phyloP scores from a whole-genome alignment of 1,284 basidiomycete species.

The Sphaerobolus stellatus region DNA sequence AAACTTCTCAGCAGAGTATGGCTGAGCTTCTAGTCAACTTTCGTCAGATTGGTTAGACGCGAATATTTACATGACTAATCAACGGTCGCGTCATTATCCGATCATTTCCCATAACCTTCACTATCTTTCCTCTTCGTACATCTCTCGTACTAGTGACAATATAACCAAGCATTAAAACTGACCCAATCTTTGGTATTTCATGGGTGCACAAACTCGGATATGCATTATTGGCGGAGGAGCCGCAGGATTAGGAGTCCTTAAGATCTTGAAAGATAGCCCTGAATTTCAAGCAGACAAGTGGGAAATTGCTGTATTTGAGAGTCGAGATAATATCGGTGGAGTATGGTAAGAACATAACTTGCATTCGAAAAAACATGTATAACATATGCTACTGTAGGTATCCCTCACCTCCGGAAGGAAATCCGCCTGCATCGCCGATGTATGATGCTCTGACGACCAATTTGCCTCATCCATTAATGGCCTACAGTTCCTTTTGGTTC shows the following conservation, averaged over 20 bases:
- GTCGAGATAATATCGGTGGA: conserved; percentile 64
- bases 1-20: no score
- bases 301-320: conserved; percentile 58
- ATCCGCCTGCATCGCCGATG: conserved; percentile 63
- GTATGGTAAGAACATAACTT: conserved; percentile 54
- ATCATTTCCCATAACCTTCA: no score
- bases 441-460: conserved; percentile 79
- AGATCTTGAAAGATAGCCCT: conserved; percentile 55
- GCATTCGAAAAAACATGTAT: not conserved
- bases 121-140: no score
- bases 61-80: no score
- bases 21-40: no score
- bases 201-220: conserved; percentile 52
- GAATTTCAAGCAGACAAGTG: conserved; percentile 58
- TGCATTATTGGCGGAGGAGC: conserved; percentile 71
- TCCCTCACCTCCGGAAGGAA: conserved; percentile 47
- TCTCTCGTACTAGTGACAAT: no score
- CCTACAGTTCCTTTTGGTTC: conserved; percentile 58
- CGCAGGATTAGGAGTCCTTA: conserved; percentile 64
- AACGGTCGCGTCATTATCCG: no score
- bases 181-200: no score
- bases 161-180: no score
- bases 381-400: conserved; percentile 42
- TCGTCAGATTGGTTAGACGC: no score
- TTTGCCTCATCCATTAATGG: conserved; percentile 74